phyloP scores from a whole-genome alignment of 371 early-diverging fungal genomes.

The Lichtheimia ramosa region DNA sequence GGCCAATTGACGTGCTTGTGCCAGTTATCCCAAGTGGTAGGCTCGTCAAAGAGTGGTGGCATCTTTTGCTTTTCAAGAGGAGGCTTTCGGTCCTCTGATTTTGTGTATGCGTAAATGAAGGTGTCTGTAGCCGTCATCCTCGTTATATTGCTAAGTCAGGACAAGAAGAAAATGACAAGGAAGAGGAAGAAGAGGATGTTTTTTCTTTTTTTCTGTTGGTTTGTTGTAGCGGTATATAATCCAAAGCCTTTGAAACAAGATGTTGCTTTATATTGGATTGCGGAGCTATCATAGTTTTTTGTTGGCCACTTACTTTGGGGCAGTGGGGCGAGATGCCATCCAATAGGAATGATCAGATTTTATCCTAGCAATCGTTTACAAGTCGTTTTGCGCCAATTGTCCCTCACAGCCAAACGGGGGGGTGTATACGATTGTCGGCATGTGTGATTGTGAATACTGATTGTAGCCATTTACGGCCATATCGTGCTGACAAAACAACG shows the following conservation, averaged over 20 bases:
- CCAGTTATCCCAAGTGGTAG: slow-evolving; percentile 52
- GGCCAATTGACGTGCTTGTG: slow-evolving; percentile 78
- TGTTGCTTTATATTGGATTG: background rate
- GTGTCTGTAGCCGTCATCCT: slow-evolving; percentile 16
- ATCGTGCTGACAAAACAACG: too few species aligned
- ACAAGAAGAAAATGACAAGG: background rate
- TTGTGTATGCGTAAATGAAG: slow-evolving; percentile 35
- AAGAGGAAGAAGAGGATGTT: background rate
- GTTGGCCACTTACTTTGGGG: slow-evolving; percentile 14
- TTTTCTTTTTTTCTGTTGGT: background rate
- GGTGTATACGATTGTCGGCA: too few species aligned
- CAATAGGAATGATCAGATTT: slow-evolving; percentile 7
- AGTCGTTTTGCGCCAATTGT: too few species aligned
- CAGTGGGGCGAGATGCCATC: slow-evolving; percentile 7
- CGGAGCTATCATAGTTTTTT: slow-evolving; percentile 3
- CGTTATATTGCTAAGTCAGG: background rate
- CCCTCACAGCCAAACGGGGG: background rate
- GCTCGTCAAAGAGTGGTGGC: slow-evolving; percentile 57
- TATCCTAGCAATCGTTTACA: too few species aligned
- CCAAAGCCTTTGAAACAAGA: background rate
- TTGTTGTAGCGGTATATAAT: background rate
- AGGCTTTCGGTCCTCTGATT: slow-evolving; percentile 47
- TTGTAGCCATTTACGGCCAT: too few species aligned
- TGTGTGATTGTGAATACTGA: too few species aligned
- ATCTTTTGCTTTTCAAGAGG: slow-evolving; percentile 39